Conservation (phyloP, 495 filamentous ascomycete genomes). For the Letharia lupina region DNA sequence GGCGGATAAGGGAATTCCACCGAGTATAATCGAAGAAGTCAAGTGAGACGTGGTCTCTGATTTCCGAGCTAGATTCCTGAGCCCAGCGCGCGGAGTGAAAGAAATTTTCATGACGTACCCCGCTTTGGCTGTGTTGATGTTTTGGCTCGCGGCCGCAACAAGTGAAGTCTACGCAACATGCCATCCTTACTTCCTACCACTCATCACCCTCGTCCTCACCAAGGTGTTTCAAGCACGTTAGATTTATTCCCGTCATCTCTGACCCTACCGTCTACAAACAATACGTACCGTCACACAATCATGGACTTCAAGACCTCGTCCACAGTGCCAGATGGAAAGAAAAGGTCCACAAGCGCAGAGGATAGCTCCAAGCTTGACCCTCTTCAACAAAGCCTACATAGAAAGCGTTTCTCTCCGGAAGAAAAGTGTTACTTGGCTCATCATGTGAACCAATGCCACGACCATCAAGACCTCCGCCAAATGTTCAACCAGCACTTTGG, state of each 20-base stretch:
- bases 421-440: neutral
- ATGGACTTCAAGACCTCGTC: neutral
- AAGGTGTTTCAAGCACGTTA: neutral
- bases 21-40: slow-evolving; percentile 3
- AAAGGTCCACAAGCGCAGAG: neutral
- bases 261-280: neutral
- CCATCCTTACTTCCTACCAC: neutral
- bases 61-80: neutral
- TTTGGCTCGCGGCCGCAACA: neutral
- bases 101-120: neutral
- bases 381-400: neutral
- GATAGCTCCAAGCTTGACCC: neutral
- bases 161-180: neutral
- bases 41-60: neutral
- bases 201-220: neutral
- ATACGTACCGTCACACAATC: neutral
- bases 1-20: slow-evolving; percentile 27
- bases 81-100: neutral
- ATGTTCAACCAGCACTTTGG: neutral
- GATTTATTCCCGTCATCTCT: neutral
- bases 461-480: neutral
- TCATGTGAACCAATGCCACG: too few relatives aligned
- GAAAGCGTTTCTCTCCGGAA: neutral
- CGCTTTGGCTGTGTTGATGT: neutral
- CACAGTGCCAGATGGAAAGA: neutral